phyloP scores from a whole-genome alignment of 176 grass and related monocot genomes.

The Leersia perrieri region DNA sequence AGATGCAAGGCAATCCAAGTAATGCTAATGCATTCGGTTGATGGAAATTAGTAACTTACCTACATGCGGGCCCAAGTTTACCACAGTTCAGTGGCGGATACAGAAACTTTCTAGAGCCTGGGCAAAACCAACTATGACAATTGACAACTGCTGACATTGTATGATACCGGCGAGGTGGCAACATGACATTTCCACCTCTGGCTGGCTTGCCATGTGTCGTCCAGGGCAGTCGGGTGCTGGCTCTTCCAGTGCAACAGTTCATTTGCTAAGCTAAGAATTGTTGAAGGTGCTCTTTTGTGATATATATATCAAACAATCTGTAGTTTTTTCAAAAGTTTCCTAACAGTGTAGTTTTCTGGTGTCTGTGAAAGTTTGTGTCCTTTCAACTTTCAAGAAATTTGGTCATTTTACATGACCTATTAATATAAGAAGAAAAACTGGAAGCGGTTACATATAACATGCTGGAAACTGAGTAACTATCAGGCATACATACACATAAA shows the following conservation, averaged over 20 bases:
- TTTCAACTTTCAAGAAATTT: conserved; percentile 1
- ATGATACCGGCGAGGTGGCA: too few species aligned
- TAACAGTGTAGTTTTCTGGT: background rate
- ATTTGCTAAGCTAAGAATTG: background rate
- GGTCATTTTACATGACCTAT: background rate
- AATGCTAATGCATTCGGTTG: background rate
- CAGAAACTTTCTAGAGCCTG: too few species aligned
- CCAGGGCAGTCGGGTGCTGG: too few species aligned
- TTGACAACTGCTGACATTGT: too few species aligned
- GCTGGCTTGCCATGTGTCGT: too few species aligned
- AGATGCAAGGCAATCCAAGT: background rate
- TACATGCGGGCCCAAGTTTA: background rate
- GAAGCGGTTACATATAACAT: background rate
- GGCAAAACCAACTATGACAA: too few species aligned
- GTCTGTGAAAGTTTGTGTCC: background rate
- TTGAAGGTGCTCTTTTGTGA: background rate
- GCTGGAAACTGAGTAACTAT: background rate
- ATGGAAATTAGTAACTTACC: background rate
- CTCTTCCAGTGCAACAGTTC: too few species aligned
- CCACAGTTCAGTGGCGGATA: too few species aligned
- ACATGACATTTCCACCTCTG: too few species aligned
- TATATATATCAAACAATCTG: background rate
- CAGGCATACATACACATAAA: background rate
- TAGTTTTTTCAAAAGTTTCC: background rate
- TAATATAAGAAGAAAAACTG: background rate